Percentiles rank a stretch among this genome's conserved stretches.
These are phyloP conservation scores for Viola odorata DNA, from an alignment of 345 rosid species.

Conservation along the genomic window DNA sequence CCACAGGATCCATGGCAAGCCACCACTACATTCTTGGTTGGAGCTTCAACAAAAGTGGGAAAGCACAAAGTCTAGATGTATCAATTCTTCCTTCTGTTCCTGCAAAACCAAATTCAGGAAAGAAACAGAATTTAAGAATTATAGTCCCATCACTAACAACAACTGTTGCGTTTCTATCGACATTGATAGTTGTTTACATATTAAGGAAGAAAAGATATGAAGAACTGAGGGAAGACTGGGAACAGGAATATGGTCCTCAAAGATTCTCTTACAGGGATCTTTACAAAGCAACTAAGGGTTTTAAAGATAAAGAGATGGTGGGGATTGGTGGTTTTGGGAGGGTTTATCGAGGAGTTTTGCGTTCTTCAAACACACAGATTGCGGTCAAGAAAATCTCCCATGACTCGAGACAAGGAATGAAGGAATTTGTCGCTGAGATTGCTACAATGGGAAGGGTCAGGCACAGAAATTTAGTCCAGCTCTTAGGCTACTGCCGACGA, in stretches of 20 bases:
- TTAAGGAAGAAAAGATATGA: background rate
- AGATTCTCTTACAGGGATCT: constrained; percentile 13
- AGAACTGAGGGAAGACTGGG: constrained; percentile 7
- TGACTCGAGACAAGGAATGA: background rate
- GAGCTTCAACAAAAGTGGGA: constrained; percentile 20
- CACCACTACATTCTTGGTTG: constrained; percentile 18
- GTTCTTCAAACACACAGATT: constrained; percentile 1
- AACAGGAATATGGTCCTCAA: constrained; percentile 9
- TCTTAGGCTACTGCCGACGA: constrained; percentile 2
- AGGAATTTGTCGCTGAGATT: constrained; percentile 9
- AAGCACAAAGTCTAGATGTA: background rate
- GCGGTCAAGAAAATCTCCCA: too few relatives aligned
- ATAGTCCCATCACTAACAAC: background rate
- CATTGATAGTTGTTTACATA: background rate
- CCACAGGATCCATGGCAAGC: constrained; percentile 12
- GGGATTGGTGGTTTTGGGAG: constrained; percentile 8
- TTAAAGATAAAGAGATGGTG: background rate
- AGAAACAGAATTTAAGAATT: background rate
- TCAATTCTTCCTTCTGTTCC: constrained; percentile 8
- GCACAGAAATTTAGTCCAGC: constrained; percentile 4
- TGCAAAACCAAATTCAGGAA: background rate
- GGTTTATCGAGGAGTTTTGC: constrained; percentile 4
- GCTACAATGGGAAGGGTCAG: constrained; percentile 6
- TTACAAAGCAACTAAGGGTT: constrained; percentile 7
- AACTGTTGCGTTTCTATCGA: background rate